Base-by-base conservation (phyloP, 805 yeast species). In the Danielia reshetovae region DNA sequence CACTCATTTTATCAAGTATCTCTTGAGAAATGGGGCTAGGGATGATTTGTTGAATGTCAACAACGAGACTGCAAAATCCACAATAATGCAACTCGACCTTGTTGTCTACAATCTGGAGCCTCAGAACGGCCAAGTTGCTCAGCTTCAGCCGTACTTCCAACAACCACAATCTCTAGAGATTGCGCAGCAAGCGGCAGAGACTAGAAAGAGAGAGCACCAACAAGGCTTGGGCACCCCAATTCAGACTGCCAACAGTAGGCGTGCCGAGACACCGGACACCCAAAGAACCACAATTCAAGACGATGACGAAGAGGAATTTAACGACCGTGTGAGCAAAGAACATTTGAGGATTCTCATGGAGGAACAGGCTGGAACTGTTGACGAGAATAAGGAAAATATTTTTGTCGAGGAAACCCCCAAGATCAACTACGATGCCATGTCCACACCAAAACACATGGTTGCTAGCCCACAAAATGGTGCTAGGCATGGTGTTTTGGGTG, bases 11-110 rank as follows among this genome's bases (percentile, higher is more conserved):
- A 89, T 84, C 7, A 86, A 84, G 43, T 85, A 83, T 42, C 68
- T 93, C 31, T 59, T 93, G 33, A 89, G 85, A 43, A 83, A 85
- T 36, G 96, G 97, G 24, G 97, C 97, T 7, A 60, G 72, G 50
- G 75, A 68, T 47, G 81, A 70, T 58, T 52, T 67, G 32, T 51
- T 52, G 29, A 67, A 72, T 56, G 46, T 68, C 45, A 52, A 54
- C 38, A 59, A 61, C 38, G 70, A 76, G 60, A 62, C 74, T 40
- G 56, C 70, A 38, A 57, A 72, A 54, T 52, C 68, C 49, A 49
- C 65, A 45, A 61, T 65, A 10, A 68, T 55, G 23, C 69, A 59
- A 41, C 68, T 55, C 52, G 75, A 50, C 21, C 44, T 64, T 23
- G 59, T 41, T 28, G 48, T 36, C n/a, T 39, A 45, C 40, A 46